Conservation (phyloP, 345 rosid species). For the Hibiscus tridactylites region DNA sequence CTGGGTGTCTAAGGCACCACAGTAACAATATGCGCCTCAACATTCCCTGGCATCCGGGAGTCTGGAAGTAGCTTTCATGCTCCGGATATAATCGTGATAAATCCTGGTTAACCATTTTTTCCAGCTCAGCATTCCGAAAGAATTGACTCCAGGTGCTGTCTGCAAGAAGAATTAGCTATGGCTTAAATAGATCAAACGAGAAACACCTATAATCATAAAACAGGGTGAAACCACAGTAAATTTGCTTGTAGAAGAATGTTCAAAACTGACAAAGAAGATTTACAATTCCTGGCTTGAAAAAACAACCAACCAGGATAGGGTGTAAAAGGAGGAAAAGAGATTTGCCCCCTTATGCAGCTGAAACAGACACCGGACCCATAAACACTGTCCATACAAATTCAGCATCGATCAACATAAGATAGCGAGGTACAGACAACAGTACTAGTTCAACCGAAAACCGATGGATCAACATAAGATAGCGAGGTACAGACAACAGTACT, state of each 20-base stretch:
- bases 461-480: background rate
- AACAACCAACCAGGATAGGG: background rate
- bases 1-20: slow-evolving; percentile 95
- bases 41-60: slow-evolving; percentile 95
- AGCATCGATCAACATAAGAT: background rate
- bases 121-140: slow-evolving; percentile 90
- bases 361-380: background rate
- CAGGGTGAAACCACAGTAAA: background rate
- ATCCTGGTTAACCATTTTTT: slow-evolving; percentile 91
- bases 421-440: background rate
- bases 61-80: slow-evolving; percentile 88
- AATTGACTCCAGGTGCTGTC: slow-evolving; percentile 97
- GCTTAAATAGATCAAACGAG: background rate
- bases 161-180: slow-evolving; percentile 19
- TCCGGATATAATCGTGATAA: slow-evolving; percentile 90
- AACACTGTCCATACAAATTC: background rate
- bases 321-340: background rate
- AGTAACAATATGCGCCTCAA: slow-evolving; percentile 73
- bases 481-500: background rate
- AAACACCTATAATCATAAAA: background rate
- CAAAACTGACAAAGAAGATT: background rate
- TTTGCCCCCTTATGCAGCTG: background rate
- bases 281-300: background rate
- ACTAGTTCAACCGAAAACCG: background rate
- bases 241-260: background rate